A percentile compares a stretch with the other conserved stretches of the same genome.
phyloP scores from a whole-genome alignment of 495 filamentous ascomycete species.

The Lichenothelia convexa region DNA sequence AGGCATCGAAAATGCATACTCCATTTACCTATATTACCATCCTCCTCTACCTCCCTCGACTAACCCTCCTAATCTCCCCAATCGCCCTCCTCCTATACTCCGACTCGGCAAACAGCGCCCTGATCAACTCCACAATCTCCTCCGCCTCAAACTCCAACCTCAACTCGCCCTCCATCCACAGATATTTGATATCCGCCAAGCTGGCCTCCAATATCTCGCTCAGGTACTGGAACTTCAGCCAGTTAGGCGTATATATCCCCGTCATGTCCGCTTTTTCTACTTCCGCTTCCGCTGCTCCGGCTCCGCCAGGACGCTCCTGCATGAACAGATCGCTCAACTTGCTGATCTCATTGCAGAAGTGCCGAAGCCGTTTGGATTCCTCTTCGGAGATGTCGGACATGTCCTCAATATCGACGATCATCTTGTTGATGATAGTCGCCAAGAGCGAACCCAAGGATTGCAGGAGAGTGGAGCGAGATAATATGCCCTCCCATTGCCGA shows the following conservation, averaged over 20 bases:
- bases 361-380: conserved; percentile 63
- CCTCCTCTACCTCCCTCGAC: conserved; percentile 4
- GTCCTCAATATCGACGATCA: conserved; percentile 74
- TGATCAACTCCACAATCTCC: conserved; percentile 76
- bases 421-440: conserved; percentile 59
- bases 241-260: conserved; percentile 59
- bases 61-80: conserved; percentile 44
- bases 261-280: conserved; percentile 31
- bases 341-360: conserved; percentile 52
- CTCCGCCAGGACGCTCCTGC: conserved; percentile 29
- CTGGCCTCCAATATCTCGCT: conserved; percentile 79
- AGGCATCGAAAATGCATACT: too few relatives aligned
- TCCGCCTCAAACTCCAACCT: conserved; percentile 64
- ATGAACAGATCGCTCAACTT: conserved; percentile 59
- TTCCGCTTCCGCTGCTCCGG: conserved; percentile 7
- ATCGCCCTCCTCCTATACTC: conserved; percentile 57
- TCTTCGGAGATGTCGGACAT: conserved; percentile 69
- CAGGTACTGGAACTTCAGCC: conserved; percentile 82
- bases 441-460: conserved; percentile 73
- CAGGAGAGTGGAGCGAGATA: conserved; percentile 63
- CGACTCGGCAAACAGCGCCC: conserved; percentile 80
- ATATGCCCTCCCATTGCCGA: conserved; percentile 56
- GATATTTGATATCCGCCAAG: conserved; percentile 67
- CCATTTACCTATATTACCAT: too few relatives aligned
- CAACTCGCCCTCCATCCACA: conserved; percentile 76